Base-by-base conservation (phyloP, 768 basidiomycete genomes). In the Hortiboletus campestris region DNA sequence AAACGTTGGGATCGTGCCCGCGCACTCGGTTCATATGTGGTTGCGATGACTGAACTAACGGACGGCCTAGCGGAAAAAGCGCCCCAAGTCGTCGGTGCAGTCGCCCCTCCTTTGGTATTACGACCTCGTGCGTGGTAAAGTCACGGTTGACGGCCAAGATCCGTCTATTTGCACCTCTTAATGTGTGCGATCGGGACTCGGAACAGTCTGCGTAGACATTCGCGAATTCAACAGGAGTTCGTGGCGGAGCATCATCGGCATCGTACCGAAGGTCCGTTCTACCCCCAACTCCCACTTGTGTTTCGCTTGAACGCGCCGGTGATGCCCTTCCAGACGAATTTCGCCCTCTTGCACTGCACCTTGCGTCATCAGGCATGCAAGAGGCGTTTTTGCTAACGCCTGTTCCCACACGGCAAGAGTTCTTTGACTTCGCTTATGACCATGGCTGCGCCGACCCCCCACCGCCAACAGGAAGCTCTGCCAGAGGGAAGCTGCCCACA, bases 401-500 rank as follows among this genome's bases (percentile, higher is more conserved):
- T 86, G 57, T 81, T 83, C 62, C 83, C 75, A 49, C 73, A 73
- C 29, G 67, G 57, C 44, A 87, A 69, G 52, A 84, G 78, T 53
- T 90, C 81, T 63, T 89, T 85, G 46, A 91, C 78, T 59, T 88
- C 87, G 29, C 81, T 78, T 4, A 86, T 80, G 10, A 86, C 90
- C 78, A 89, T 91, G 6, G 92, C 89, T 2, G 89, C 84, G 19
- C 94, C 94, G 16, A 94, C 93, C 94, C 94, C 96, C 94, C 94
- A 98, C 94, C 94, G 97, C 92, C 93, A 98, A 0, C 91, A 97
- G 73, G 72, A 95, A 96, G 71, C 85, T 92, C 78, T 99, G 97
- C 97, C 97, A 99, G n/a, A 98, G 81, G 12, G 98, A n/a, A n/a
- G n/a, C n/a, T n/a, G n/a, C n/a, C 85, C 93, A 95, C 72, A 93